A percentile compares a stretch with the other conserved stretches of the same genome.
Evolutionary conservation across 2,329 filamentous ascomycete species (phyloP).

Genomic region (Epichloe aotearoae): DNA sequence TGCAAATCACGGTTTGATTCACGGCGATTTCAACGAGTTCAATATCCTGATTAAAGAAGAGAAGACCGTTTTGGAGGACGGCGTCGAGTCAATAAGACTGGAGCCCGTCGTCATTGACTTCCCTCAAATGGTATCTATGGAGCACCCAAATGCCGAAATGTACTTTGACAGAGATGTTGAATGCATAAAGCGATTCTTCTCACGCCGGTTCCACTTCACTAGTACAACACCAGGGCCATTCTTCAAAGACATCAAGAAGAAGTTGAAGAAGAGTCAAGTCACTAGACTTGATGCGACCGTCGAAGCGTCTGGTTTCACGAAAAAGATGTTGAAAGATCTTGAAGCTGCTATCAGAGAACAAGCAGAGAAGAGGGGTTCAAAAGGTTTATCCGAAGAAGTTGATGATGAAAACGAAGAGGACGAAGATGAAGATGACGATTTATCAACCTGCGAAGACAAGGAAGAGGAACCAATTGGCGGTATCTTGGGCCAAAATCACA

Average conservation of each 20-base stretch:
- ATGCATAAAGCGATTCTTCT: constrained; percentile 91
- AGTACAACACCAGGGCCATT: constrained; percentile 72
- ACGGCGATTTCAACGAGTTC: constrained; percentile 99
- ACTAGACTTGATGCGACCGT: constrained; percentile 74
- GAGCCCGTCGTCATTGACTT: constrained; percentile 91
- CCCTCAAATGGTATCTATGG: constrained; percentile 93
- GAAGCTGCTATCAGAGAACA: constrained; percentile 82
- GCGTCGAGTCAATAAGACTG: constrained; percentile 34
- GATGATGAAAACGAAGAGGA: constrained; percentile 16
- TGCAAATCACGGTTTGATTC: constrained; percentile 78
- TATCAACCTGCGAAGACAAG: constrained; percentile 2
- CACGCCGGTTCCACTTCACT: constrained; percentile 76
- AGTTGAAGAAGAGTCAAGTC: constrained; percentile 48
- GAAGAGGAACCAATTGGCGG: not conserved
- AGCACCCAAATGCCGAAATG: constrained; percentile 86
- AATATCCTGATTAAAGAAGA: constrained; percentile 89
- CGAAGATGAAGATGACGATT: constrained; percentile 6
- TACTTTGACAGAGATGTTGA: constrained; percentile 95
- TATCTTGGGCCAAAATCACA: not conserved
- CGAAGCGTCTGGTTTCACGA: constrained; percentile 88
- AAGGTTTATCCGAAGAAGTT: constrained; percentile 12
- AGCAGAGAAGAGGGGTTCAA: constrained; percentile 32
- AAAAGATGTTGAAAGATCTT: constrained; percentile 91
- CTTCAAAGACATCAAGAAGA: constrained; percentile 72
- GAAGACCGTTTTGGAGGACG: constrained; percentile 25